Percentiles rank a stretch among this genome's conserved stretches.
Evolutionary conservation across 139 green algal species (phyloP).

Genomic region (Chlorella ohadii): DNA sequence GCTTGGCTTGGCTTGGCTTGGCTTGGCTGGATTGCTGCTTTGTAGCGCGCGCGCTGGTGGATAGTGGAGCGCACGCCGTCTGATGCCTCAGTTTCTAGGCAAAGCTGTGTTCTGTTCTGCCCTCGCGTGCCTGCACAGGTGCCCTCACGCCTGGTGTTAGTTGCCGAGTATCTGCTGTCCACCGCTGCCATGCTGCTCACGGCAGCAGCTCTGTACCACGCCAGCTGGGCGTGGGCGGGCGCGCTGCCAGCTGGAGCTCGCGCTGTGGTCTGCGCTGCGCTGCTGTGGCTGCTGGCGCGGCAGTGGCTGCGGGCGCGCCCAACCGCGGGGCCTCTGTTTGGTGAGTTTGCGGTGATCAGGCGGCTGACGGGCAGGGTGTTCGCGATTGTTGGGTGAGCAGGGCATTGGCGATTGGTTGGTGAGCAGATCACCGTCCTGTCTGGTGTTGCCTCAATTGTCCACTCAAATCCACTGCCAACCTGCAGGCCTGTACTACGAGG

Average conservation of each 20-base stretch:
- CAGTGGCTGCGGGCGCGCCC: constrained; percentile 12
- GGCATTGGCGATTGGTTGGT: too few species aligned
- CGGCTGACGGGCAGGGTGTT: too few species aligned
- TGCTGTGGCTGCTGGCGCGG: not conserved
- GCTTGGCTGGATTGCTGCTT: too few species aligned
- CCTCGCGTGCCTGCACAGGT: not conserved
- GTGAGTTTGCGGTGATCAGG: not conserved
- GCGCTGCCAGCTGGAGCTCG: not conserved
- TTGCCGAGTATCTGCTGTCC: constrained; percentile 10
- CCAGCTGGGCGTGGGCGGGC: not conserved
- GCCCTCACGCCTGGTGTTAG: constrained; percentile 5
- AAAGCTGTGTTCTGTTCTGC: too few species aligned
- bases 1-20: too few species aligned
- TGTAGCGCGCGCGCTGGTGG: too few species aligned
- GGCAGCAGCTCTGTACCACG: not conserved
- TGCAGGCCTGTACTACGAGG: constrained; percentile 36
- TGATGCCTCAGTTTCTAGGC: too few species aligned
- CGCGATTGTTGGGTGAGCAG: too few species aligned
- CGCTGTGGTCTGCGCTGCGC: not conserved
- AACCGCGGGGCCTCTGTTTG: not conserved
- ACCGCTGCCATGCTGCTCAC: not conserved
- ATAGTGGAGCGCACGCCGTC: too few species aligned
- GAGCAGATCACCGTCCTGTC: too few species aligned
- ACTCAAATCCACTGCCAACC: too few species aligned
- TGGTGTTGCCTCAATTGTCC: too few species aligned